phyloP scores from a whole-genome alignment of 129 eudicot species.

The Artemisia argyi region DNA sequence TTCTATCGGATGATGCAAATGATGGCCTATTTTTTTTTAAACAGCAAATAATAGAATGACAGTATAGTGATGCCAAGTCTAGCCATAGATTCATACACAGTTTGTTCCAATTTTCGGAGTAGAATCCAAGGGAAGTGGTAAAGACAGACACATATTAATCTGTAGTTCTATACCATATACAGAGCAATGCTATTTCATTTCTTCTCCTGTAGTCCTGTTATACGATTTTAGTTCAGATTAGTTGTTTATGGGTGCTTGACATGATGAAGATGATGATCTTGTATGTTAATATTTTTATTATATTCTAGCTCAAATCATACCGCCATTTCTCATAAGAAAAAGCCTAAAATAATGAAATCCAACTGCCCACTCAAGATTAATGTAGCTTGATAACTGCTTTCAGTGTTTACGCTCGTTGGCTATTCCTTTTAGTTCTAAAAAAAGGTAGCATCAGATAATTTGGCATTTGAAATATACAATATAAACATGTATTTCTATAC shows the following conservation, averaged over 20 bases:
- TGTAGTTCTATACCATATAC: too few species aligned
- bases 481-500: neutral
- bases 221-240: neutral
- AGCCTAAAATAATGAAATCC: neutral
- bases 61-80: too few species aligned
- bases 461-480: neutral
- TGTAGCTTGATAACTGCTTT: neutral
- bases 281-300: neutral
- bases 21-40: too few species aligned
- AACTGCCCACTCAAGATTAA: neutral
- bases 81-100: too few species aligned
- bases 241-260: neutral
- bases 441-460: neutral
- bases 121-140: too few species aligned
- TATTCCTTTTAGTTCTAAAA: neutral
- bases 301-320: neutral
- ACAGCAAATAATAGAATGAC: too few species aligned
- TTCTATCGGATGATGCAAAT: too few species aligned
- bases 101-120: too few species aligned
- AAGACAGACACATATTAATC: too few species aligned
- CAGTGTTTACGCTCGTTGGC: neutral
- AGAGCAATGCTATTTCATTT: too few species aligned
- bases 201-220: too few species aligned
- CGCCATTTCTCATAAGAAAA: neutral
- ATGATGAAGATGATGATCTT: neutral